A percentile compares a stretch with the other conserved stretches of the same genome.
Conservation (phyloP, 1,284 basidiomycete genomes). For the Cutaneotrichosporon sp. region DNA sequence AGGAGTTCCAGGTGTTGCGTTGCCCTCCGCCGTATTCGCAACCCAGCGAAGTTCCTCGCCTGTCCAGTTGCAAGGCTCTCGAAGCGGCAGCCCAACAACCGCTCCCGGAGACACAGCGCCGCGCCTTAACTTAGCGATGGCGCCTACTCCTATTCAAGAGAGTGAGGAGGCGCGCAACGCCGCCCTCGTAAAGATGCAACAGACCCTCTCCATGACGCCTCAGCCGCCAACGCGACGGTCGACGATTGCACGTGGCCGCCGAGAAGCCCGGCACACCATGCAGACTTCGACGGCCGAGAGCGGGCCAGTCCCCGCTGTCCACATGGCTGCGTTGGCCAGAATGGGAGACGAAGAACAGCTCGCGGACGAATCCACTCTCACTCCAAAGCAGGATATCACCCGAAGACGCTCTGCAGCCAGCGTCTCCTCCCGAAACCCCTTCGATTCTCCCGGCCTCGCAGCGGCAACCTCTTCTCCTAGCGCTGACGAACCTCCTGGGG, state of each 20-base stretch:
- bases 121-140: slow-evolving; percentile 44
- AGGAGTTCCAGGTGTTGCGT: slow-evolving; percentile 6
- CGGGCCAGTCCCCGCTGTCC: slow-evolving; percentile 5
- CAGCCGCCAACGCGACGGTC: slow-evolving; percentile 38
- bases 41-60: slow-evolving; percentile 11
- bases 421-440: slow-evolving; percentile 38
- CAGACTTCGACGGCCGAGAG: slow-evolving; percentile 16
- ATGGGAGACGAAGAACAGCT: slow-evolving; percentile 9
- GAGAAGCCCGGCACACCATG: slow-evolving; percentile 52
- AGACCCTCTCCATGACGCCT: slow-evolving; percentile 41
- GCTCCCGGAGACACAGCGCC: neutral
- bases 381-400: neutral
- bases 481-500: too few species aligned
- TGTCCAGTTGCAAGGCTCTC: neutral
- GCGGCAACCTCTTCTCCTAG: neutral
- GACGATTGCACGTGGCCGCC: slow-evolving; percentile 49
- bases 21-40: slow-evolving; percentile 18
- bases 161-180: slow-evolving; percentile 50
- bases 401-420: slow-evolving; percentile 32
- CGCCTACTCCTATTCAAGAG: slow-evolving; percentile 49
- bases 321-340: slow-evolving; percentile 8
- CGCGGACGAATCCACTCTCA: slow-evolving; percentile 1
- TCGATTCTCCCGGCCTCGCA: slow-evolving; percentile 31
- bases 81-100: neutral
- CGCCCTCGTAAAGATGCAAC: slow-evolving; percentile 52